Evolutionary conservation across 805 yeast species (phyloP), one percentile per base, ranked within the genome.

Genomic region (Starmerella bombi): DNA sequence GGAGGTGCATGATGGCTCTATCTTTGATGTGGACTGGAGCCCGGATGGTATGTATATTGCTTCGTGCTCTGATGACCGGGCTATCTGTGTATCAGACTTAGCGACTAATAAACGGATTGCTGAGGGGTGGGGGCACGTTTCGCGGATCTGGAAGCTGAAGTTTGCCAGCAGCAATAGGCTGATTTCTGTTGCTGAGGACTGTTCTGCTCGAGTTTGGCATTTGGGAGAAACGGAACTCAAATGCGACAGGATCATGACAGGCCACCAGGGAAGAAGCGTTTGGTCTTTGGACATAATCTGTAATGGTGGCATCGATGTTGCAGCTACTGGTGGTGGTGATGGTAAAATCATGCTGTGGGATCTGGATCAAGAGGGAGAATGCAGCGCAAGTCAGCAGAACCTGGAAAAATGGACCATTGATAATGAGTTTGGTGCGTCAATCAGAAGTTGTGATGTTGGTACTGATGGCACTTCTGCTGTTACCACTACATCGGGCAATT

Each of bases 101-200:
- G 52, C 53, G 5, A 54, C 71, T 1, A 88, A 93, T 1, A 51
- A 60, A 9, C 59, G 75, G 25, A 50, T 80, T 30, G 80, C 88
- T 1, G 72, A 76, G 21, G 96, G 94, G 0, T 91, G 96, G 96
- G 98, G 97, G 12, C 98, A 91, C 56, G 77, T 80, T 1, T 88
- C 97, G 0, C 71, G 98, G 55, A 86, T 91, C 31, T 91, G 98
- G 98, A 70, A 72, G 32, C 62, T 88, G 34, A 67, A 66, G 37
- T 82, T 83, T 54, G 70, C 64, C 43, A 7, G 17, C 7, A 28
- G 8, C 17, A 54, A 49, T 4, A 58, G 62, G 4, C 50, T 77
- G 1, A 63, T 83, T 14, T 75, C 93, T 58, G 74, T 77, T 20
- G 77, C 93, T 5, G 98, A 91, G 58, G 98, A 91, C 59, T 74